Base-by-base conservation (phyloP, 2,329 filamentous ascomycete species). In the Colletotrichum orchidophilum region DNA sequence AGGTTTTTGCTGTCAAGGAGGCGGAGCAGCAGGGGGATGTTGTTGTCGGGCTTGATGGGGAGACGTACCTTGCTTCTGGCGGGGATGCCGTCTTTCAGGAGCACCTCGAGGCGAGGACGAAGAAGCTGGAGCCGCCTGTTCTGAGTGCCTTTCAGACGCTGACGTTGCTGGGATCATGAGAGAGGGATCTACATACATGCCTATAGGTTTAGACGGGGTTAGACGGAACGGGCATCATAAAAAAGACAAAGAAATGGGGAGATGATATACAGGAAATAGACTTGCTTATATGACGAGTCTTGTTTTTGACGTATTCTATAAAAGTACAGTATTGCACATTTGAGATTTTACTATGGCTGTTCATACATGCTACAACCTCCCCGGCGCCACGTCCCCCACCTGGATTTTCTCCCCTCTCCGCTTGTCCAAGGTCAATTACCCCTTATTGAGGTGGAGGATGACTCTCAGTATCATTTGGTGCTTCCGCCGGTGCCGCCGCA, bases 1-100 rank as follows among this genome's bases (percentile, higher is more conserved):
- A 97, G 76, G 92, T 97, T 0, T 97, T 93, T 78, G 73, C 75
- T n/a, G 63, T 74, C 18, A 39, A 67, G 60, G 68, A 73, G 65
- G 72, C 53, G 9, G 75, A 73, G n/a, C 75, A 68, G 21, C 75
- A 77, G 11, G 74, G 68, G 1, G 74, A 67, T 8, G 75, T 66
- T 57, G 75, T 63, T 3, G 70, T 54, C 29, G 72, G 71, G 15
- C 64, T 69, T 21, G 74, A 73, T 33, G 76, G 68, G 24, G 64
- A 69, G 59, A 63, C 73, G 42, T 81, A 76, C 80, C 80, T 74
- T 67, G 82, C 83, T 5, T 81, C 78, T n/a, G 87, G 87, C 3
- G 86, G 84, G 1, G 86, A 87, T 26, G 87, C 84, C 3, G 87
- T 90, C 39, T 75, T 89, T 63, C 82, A 83, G 65, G 87, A 89